These are phyloP conservation scores for Circinella umbellata DNA, from an alignment of 371 early-diverging fungal genomes.

Conservation along the genomic window DNA sequence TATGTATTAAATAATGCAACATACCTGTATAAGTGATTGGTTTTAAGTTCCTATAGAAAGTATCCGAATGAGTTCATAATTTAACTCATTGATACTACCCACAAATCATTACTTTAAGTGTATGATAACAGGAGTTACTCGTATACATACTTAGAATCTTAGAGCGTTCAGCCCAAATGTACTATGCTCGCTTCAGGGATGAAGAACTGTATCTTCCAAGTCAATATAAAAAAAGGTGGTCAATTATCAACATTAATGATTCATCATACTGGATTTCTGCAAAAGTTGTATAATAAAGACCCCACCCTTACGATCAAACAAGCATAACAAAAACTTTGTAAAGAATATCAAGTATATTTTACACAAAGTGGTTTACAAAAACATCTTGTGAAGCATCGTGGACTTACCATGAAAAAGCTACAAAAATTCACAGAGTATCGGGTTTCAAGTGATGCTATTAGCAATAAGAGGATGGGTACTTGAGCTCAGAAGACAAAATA, in stretches of 20 bases:
- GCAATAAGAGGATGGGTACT: not conserved
- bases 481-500: not conserved
- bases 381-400: constrained; percentile 23
- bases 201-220: not conserved
- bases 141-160: not conserved
- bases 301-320: constrained; percentile 11
- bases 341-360: constrained; percentile 9
- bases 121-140: not conserved
- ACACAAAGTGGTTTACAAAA: constrained; percentile 14
- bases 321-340: constrained; percentile 8
- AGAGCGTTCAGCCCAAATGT: not conserved
- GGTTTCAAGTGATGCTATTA: not conserved
- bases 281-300: not conserved
- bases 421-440: constrained; percentile 18
- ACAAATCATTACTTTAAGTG: not conserved
- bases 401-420: constrained; percentile 23
- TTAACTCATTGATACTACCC: not conserved
- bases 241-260: not conserved
- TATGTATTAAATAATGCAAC: too few relatives aligned
- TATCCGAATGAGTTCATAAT: not conserved
- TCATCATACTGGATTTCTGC: constrained; percentile 5
- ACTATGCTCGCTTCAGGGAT: not conserved
- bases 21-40: too few relatives aligned
- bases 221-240: not conserved
- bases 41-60: not conserved